Percentiles rank a stretch among this genome's conserved stretches.
Conservation (phyloP, 2,329 filamentous ascomycete species). For the Ophiosphaerella herpotricha region DNA sequence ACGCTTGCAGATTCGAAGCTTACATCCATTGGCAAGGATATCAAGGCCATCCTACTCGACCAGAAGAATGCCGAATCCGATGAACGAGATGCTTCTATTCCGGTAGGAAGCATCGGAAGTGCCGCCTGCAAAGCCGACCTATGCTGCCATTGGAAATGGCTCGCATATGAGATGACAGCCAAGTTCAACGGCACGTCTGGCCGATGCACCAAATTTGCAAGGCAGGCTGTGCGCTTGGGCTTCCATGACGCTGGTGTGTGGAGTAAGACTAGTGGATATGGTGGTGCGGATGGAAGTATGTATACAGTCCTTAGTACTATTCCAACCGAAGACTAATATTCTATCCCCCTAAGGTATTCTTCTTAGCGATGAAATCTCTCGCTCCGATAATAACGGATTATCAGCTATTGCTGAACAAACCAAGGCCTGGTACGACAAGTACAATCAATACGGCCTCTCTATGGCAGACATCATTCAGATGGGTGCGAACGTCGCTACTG, state of each 20-base stretch:
- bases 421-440: conserved; percentile 39
- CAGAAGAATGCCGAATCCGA: conserved; percentile 26
- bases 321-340: background rate
- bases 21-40: conserved; percentile 39
- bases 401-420: conserved; percentile 33
- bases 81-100: conserved; percentile 25
- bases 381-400: conserved; percentile 37
- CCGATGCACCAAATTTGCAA: conserved; percentile 39
- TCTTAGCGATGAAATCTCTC: conserved; percentile 34
- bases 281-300: conserved; percentile 40
- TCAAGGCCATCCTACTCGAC: conserved; percentile 40
- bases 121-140: conserved; percentile 40
- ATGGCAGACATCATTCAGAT: conserved; percentile 49
- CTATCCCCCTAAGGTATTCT: conserved; percentile 14
- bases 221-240: conserved; percentile 39
- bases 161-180: conserved; percentile 40
- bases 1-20: conserved; percentile 35
- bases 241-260: conserved; percentile 44
- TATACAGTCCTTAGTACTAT: background rate
- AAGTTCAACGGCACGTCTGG: conserved; percentile 41
- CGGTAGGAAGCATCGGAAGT: conserved; percentile 35
- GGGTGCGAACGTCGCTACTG: conserved; percentile 44
- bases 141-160: conserved; percentile 45
- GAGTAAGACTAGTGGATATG: conserved; percentile 30
- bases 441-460: conserved; percentile 39